Percentiles rank a stretch among this genome's conserved stretches.
Evolutionary conservation across 176 grass and related monocot species (phyloP).

Genomic region (Carex scoparia): DNA sequence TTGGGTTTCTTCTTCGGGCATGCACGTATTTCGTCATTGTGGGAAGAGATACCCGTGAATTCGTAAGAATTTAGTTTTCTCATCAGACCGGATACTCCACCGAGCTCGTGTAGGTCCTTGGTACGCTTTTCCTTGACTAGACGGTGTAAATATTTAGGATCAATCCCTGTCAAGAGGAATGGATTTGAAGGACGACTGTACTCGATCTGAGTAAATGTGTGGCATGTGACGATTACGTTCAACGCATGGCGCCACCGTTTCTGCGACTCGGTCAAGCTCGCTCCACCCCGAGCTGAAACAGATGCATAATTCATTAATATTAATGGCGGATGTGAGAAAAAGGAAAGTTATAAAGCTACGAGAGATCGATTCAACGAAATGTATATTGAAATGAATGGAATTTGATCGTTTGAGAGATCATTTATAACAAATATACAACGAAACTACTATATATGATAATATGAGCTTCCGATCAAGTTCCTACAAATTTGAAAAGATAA

Average conservation of each 20-base stretch:
- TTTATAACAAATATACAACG: too few species aligned
- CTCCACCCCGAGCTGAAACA: neutral
- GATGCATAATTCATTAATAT: too few species aligned
- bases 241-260: conserved; percentile 33
- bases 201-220: conserved; percentile 26
- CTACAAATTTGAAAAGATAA: too few species aligned
- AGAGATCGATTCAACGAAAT: too few species aligned
- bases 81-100: conserved; percentile 25
- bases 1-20: conserved; percentile 55
- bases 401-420: too few species aligned
- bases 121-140: conserved; percentile 44
- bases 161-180: too few species aligned
- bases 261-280: neutral
- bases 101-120: conserved; percentile 28
- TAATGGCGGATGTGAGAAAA: too few species aligned
- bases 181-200: neutral
- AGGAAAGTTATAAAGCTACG: too few species aligned
- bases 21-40: conserved; percentile 26
- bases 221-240: conserved; percentile 43
- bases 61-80: conserved; percentile 8
- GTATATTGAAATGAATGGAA: too few species aligned
- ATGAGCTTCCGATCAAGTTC: too few species aligned
- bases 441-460: too few species aligned
- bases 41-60: conserved; percentile 35
- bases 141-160: conserved; percentile 16